Evolutionary conservation across 2,329 filamentous ascomycete species (phyloP).

Genomic region (Nigrograna mackinnonii): DNA sequence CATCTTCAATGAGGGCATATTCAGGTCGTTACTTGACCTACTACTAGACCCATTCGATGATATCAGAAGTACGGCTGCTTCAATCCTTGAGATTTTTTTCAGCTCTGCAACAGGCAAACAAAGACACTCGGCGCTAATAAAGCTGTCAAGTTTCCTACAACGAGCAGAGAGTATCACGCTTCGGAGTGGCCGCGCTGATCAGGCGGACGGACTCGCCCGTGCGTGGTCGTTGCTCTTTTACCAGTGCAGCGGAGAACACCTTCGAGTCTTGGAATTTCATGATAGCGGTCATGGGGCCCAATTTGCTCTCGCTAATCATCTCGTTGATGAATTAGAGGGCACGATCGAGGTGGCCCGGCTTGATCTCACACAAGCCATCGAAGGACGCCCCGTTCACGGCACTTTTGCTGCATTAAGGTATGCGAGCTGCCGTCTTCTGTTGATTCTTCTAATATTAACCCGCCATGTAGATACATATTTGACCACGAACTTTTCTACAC

Average conservation of each 20-base stretch:
- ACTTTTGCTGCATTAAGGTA: conserved; percentile 42
- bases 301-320: conserved; percentile 57
- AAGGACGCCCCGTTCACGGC: conserved; percentile 51
- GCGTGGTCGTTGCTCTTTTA: conserved; percentile 75
- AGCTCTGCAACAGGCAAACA: conserved; percentile 19
- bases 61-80: conserved; percentile 64
- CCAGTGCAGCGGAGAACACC: conserved; percentile 13
- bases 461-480: conserved; percentile 50
- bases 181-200: conserved; percentile 80
- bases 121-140: conserved; percentile 11
- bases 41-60: conserved; percentile 92
- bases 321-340: conserved; percentile 65
- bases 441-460: conserved; percentile 2
- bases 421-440: background rate
- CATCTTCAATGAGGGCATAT: conserved; percentile 49
- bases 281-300: conserved; percentile 24
- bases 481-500: conserved; percentile 43
- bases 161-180: conserved; percentile 61
- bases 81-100: conserved; percentile 45
- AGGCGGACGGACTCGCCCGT: conserved; percentile 87
- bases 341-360: conserved; percentile 66
- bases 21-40: conserved; percentile 73
- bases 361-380: conserved; percentile 66
- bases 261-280: background rate
- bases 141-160: conserved; percentile 27